Evolutionary conservation across 164 flowering plant genomes (phyloP), one percentile per base, ranked within the genome.

Genomic region (Cinnamomum chago): DNA sequence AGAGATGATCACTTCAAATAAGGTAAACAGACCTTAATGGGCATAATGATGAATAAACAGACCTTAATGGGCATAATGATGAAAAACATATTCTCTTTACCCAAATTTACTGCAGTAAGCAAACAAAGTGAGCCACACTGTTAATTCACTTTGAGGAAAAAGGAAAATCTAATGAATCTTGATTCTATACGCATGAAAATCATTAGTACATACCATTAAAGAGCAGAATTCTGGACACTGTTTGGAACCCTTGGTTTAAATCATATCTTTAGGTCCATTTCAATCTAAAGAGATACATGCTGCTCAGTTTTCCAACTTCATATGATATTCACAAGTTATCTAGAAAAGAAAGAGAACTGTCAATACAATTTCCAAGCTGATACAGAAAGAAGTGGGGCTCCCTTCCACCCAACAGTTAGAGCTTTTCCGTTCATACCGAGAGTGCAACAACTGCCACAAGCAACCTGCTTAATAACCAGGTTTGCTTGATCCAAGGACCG

Each of bases 351-450:
- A 17, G 23, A 20, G 40, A 33, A 3, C 66, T 18, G 20, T 73
- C 50, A 65, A 11, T 25, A 62, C 67, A 67, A 58, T 35, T 74
- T 86, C 94, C 90, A 88, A 28, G 79, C 83, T 14, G 92, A 87
- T 62, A 86, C 70, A 23, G 85, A 86, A 50, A 66, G 60, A 20
- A 85, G 6, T 4, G 90, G 86, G 5, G 89, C 85, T 40, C 90
- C 89, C 71, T 85, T 87, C 94, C 94, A 90, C 40, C 92, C 84
- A 70, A 83, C 20, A 24, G 79, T 55, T 23, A 88, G 58, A 76
- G 81, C 55, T 68, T 87, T 83, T 2, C 82, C 85, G 67, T 86
- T 77, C 84, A 75, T 77, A 9, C 82, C 82, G 13, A 88, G 67
- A 7, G 89, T 83, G 79, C 84, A 85, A 71, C 76, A 82, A 58